These are phyloP conservation scores for Cardamine occulta DNA, from an alignment of 345 rosid genomes.

Conservation along the genomic window DNA sequence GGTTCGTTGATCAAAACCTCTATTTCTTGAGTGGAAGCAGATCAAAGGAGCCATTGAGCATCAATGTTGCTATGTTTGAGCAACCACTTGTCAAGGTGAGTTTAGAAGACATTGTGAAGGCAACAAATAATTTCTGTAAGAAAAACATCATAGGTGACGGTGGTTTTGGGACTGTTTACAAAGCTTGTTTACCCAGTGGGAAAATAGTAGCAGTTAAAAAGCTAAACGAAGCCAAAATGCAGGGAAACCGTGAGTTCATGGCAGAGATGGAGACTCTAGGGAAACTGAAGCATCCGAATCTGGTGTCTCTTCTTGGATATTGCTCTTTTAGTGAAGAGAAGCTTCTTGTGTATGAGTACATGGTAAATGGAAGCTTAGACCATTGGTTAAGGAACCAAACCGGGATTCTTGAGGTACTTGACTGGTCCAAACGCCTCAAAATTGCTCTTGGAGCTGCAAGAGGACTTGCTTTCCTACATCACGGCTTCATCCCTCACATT, in stretches of 20 bases:
- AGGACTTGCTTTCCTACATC: conserved; percentile 87
- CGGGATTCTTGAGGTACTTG: conserved; percentile 67
- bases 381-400: conserved; percentile 75
- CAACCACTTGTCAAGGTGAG: conserved; percentile 80
- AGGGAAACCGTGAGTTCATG: conserved; percentile 83
- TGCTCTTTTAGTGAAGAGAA: conserved; percentile 83
- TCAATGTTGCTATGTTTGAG: conserved; percentile 83
- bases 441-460: conserved; percentile 78
- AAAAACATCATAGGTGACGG: conserved; percentile 91
- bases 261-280: conserved; percentile 98
- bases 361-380: conserved; percentile 90
- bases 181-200: conserved; percentile 62
- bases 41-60: conserved; percentile 85
- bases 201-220: conserved; percentile 91
- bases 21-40: conserved; percentile 72
- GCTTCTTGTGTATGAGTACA: conserved; percentile 88
- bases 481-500: conserved; percentile 85
- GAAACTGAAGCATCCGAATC: conserved; percentile 90
- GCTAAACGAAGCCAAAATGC: conserved; percentile 79
- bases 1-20: conserved; percentile 58
- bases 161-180: conserved; percentile 92
- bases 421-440: conserved; percentile 78
- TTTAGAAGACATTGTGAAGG: conserved; percentile 72
- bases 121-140: conserved; percentile 78
- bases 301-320: conserved; percentile 83